Conservation (phyloP, 1,284 basidiomycete genomes). For the Pseudozyma sp. region DNA sequence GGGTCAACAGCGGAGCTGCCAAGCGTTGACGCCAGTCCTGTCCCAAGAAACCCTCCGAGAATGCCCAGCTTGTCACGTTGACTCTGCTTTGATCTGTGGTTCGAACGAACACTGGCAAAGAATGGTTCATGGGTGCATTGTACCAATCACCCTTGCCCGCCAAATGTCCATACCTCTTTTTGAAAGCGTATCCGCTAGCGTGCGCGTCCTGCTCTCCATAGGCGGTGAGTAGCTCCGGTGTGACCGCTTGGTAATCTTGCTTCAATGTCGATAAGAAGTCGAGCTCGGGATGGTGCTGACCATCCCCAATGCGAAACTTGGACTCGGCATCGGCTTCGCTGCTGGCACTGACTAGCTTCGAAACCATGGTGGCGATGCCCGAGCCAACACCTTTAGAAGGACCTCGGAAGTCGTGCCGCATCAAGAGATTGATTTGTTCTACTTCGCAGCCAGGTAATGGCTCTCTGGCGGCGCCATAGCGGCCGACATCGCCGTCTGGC, state of each 20-base stretch:
- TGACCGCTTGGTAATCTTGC: slow-evolving; percentile 17
- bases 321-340: slow-evolving; percentile 1
- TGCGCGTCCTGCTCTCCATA: slow-evolving; percentile 24
- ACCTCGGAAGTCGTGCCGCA: slow-evolving; percentile 33
- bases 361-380: slow-evolving; percentile 22
- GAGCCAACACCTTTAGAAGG: slow-evolving; percentile 23
- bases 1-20: slow-evolving; percentile 14
- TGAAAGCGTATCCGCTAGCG: slow-evolving; percentile 18
- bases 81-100: slow-evolving; percentile 28
- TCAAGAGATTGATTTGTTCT: slow-evolving; percentile 24
- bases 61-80: slow-evolving; percentile 22
- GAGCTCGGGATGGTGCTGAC: slow-evolving; percentile 19
- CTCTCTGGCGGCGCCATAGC: slow-evolving; percentile 13
- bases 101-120: slow-evolving; percentile 19
- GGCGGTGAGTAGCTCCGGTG: slow-evolving; percentile 22
- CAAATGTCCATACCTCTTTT: slow-evolving; percentile 18
- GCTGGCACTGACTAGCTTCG: slow-evolving; percentile 23
- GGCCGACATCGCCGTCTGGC: slow-evolving; percentile 13
- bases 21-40: slow-evolving; percentile 21
- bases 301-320: slow-evolving; percentile 16
- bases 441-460: slow-evolving; percentile 13
- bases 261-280: slow-evolving; percentile 12
- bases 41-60: slow-evolving; percentile 21
- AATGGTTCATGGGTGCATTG: slow-evolving; percentile 18
- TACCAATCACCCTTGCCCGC: slow-evolving; percentile 21